phyloP scores from a whole-genome alignment of 371 early-diverging fungal species.

The Chytridium lagenaria region DNA sequence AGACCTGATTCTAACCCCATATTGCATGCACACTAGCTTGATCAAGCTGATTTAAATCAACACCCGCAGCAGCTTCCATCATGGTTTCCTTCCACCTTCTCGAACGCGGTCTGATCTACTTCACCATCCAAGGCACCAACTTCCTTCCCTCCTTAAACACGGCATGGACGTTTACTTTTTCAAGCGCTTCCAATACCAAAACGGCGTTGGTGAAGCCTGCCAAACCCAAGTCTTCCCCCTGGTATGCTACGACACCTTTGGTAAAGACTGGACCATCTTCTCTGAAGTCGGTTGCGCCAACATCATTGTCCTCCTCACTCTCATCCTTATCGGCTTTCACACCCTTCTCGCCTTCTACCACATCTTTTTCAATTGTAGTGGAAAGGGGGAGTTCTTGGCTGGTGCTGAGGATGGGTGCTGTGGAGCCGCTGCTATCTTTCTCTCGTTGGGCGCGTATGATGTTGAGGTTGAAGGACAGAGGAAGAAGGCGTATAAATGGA shows the following conservation, averaged over 20 bases:
- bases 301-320: slow-evolving; percentile 45
- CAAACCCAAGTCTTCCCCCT: slow-evolving; percentile 40
- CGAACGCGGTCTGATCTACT: slow-evolving; percentile 51
- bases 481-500: slow-evolving; percentile 35
- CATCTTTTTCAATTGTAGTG: slow-evolving; percentile 28
- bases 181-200: slow-evolving; percentile 25
- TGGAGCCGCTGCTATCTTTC: slow-evolving; percentile 47
- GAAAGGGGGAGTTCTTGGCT: slow-evolving; percentile 37
- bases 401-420: slow-evolving; percentile 53
- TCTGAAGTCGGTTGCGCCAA: slow-evolving; percentile 44
- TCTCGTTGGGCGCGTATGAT: slow-evolving; percentile 43
- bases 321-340: slow-evolving; percentile 45
- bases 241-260: slow-evolving; percentile 49
- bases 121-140: slow-evolving; percentile 44
- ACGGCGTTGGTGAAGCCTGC: slow-evolving; percentile 31
- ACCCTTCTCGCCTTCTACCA: slow-evolving; percentile 43
- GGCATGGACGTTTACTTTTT: slow-evolving; percentile 50
- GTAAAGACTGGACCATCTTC: slow-evolving; percentile 42
- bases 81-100: slow-evolving; percentile 52
- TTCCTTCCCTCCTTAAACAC: slow-evolving; percentile 53
- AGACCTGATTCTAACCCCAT: too few species aligned
- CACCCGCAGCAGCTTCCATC: too few species aligned
- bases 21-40: too few species aligned
- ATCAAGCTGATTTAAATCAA: too few species aligned
- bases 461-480: slow-evolving; percentile 40